These are phyloP conservation scores for Vitis rupestris DNA, from an alignment of 164 flowering plant genomes.

Conservation along the genomic window DNA sequence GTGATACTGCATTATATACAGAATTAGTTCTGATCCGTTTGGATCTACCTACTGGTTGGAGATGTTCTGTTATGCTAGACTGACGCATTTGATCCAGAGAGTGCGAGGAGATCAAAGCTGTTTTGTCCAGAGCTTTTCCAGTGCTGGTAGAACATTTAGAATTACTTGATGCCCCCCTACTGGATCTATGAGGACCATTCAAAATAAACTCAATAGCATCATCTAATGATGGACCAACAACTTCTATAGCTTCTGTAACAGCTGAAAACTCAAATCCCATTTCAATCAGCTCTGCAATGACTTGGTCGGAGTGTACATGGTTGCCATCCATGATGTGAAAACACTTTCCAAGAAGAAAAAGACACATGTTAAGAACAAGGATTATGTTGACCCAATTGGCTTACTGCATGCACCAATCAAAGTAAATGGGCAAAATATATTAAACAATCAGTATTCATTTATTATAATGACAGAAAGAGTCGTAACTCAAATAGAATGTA, in stretches of 20 bases:
- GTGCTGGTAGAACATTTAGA: slow-evolving; percentile 16
- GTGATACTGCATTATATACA: slow-evolving; percentile 8
- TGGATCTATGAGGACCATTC: slow-evolving; percentile 25
- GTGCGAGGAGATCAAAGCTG: slow-evolving; percentile 14
- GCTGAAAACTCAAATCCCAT: slow-evolving; percentile 66
- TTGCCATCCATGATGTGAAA: slow-evolving; percentile 30
- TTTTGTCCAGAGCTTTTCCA: slow-evolving; percentile 29
- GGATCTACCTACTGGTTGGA: slow-evolving; percentile 21
- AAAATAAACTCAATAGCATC: slow-evolving; percentile 51
- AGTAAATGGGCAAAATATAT: no score
- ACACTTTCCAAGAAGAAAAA: neutral
- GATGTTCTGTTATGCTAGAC: slow-evolving; percentile 53
- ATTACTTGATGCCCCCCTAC: slow-evolving; percentile 14
- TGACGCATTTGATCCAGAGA: slow-evolving; percentile 39
- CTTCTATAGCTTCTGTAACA: slow-evolving; percentile 50
- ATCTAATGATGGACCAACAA: slow-evolving; percentile 58
- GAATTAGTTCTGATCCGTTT: slow-evolving; percentile 27
- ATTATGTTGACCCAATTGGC: no score
- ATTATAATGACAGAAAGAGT: neutral
- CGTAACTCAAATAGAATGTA: neutral
- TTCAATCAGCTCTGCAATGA: slow-evolving; percentile 48
- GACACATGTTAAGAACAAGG: no score
- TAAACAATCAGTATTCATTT: neutral
- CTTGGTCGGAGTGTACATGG: slow-evolving; percentile 29
- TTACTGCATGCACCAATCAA: neutral